Conservation (phyloP, 2,329 filamentous ascomycete species). For the Cladosporium sp. region DNA sequence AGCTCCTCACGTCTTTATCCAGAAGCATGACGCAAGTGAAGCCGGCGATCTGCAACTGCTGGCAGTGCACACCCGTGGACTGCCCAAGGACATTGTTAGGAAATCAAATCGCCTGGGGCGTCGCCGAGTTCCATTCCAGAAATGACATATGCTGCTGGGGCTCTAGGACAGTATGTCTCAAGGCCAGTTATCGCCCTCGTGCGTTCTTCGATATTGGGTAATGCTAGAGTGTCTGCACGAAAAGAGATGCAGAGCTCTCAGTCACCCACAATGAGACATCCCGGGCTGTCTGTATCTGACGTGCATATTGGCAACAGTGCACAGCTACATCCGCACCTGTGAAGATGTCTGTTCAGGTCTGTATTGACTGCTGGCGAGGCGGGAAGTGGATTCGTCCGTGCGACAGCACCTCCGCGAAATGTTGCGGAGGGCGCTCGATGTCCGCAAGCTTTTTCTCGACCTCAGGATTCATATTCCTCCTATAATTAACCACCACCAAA, state of each 20-base stretch:
- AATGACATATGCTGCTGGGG: not conserved
- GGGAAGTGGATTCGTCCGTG: conserved; percentile 12
- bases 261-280: not conserved
- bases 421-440: not conserved
- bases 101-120: not conserved
- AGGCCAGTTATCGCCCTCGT: not conserved
- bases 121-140: not conserved
- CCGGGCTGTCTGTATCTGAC: not conserved
- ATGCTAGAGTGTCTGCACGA: too few species aligned
- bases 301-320: not conserved
- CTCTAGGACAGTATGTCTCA: not conserved
- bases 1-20: not conserved
- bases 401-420: conserved; percentile 5
- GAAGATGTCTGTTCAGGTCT: not conserved
- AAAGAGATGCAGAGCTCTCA: not conserved
- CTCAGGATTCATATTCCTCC: not conserved
- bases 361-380: not conserved
- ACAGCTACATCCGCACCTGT: not conserved
- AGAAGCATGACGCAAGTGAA: too few species aligned
- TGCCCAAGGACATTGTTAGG: not conserved
- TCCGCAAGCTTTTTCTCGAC: conserved; percentile 20
- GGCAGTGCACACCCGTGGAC: too few species aligned
- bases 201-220: not conserved
- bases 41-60: not conserved
- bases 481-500: not conserved